Evolutionary conservation across 2,329 filamentous ascomycete genomes (phyloP).

Genomic region (Neopestalotiopsis sp.): DNA sequence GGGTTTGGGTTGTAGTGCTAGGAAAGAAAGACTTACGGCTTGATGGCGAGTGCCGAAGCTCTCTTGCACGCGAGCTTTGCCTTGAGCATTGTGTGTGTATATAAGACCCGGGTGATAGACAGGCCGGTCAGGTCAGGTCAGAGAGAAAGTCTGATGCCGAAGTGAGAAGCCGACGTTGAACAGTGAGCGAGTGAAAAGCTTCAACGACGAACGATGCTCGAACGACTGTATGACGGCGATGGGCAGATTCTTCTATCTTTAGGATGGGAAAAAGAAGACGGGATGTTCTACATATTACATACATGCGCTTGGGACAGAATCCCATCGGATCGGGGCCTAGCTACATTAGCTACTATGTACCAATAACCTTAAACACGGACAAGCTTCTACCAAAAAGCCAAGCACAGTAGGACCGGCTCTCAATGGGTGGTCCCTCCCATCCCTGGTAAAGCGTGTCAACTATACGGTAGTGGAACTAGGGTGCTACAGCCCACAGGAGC

Average conservation of each 20-base stretch:
- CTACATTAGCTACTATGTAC: background rate
- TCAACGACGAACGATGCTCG: slow-evolving; percentile 11
- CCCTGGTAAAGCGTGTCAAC: background rate
- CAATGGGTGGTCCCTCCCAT: background rate
- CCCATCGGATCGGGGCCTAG: background rate
- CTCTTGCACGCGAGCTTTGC: slow-evolving; percentile 17
- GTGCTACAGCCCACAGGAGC: background rate
- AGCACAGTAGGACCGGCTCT: background rate
- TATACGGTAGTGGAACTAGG: slow-evolving; percentile 2
- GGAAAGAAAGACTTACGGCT: slow-evolving; percentile 2
- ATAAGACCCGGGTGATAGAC: slow-evolving; percentile 2
- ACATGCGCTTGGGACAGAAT: background rate
- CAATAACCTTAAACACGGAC: slow-evolving; percentile 16
- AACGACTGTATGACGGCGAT: slow-evolving; percentile 7
- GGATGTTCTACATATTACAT: background rate
- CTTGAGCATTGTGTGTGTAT: slow-evolving; percentile 10
- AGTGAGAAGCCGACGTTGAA: background rate
- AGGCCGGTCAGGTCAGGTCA: background rate
- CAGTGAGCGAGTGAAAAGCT: background rate
- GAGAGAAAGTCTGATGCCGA: background rate
- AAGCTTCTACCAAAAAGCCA: slow-evolving; percentile 10
- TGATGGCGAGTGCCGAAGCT: slow-evolving; percentile 6
- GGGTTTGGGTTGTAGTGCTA: background rate
- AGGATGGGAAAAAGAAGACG: background rate
- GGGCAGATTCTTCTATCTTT: slow-evolving; percentile 5